Conservation (phyloP, 2,329 filamentous ascomycete species). For the Monosporascus sp. region DNA sequence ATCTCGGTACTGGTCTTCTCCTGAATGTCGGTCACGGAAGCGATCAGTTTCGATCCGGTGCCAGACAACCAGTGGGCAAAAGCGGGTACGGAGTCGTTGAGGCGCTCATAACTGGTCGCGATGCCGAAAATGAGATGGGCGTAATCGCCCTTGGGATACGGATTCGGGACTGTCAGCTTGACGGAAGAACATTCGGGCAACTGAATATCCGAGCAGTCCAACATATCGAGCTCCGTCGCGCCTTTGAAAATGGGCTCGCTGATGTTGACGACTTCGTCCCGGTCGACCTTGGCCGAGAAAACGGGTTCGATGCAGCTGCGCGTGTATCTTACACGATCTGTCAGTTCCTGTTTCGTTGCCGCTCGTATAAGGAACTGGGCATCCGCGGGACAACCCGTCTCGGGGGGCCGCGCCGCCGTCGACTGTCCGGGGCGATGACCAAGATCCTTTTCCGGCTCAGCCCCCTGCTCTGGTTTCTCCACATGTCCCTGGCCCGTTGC, state of each 20-base stretch:
- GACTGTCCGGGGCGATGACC: not conserved
- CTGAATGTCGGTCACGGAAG: constrained; percentile 42
- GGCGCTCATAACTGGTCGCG: constrained; percentile 46
- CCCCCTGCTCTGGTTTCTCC: not conserved
- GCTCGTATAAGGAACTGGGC: constrained; percentile 22
- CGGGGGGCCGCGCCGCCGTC: constrained; percentile 2
- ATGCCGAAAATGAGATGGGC: constrained; percentile 53
- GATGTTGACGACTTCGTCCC: constrained; percentile 33
- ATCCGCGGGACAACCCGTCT: constrained; percentile 16
- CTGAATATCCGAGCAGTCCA: constrained; percentile 20
- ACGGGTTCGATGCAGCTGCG: constrained; percentile 39
- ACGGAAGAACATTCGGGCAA: constrained; percentile 38
- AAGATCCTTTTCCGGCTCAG: not conserved
- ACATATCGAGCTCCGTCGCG: constrained; percentile 26
- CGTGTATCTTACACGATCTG: constrained; percentile 38
- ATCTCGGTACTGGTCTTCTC: constrained; percentile 24
- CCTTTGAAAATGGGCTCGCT: constrained; percentile 31
- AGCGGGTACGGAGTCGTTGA: constrained; percentile 44
- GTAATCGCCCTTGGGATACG: constrained; percentile 39
- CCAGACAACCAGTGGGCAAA: constrained; percentile 53
- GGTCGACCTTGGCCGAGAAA: constrained; percentile 28
- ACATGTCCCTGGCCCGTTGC: too few relatives aligned
- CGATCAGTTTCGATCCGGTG: constrained; percentile 47
- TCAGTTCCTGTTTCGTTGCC: constrained; percentile 28
- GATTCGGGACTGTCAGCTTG: constrained; percentile 39